Evolutionary conservation across 495 filamentous ascomycete genomes (phyloP), one percentile per base, ranked within the genome.

Genomic region (Lasiosphaeria miniovina): DNA sequence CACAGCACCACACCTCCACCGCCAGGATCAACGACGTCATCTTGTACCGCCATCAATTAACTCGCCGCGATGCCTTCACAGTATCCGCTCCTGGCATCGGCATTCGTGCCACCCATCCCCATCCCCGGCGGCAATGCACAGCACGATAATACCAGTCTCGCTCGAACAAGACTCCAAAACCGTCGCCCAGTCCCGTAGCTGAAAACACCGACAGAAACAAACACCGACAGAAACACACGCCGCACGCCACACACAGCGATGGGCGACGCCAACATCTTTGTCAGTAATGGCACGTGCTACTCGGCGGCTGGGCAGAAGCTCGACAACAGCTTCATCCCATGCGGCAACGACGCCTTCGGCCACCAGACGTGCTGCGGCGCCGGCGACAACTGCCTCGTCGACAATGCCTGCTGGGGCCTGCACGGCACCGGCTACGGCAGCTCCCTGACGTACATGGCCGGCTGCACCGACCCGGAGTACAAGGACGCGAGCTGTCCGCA

Each of bases 261-360:
- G 63, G 45, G 59, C 38, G 45, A 35, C n/a, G 36, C 35, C n/a
- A 61, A 69, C 48, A 69, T 67, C 35, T 54, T 61, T 6, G 36
- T 69, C 53, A 65, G 61, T 49, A 69, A 67, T 49, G 67, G 67
- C 50, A 69, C 67, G 4, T 69, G 67, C 54, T 69, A 69, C 51
- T 56, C 58, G 3, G 58, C 59, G 6, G 52, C 67, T 1, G 67
- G 67, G 9, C 48, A 63, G n/a, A 59, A 59, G 52, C 55, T 69
- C 4, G 57, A 67, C 55, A 41, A 36, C 12, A 63, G 57, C 65
- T 67, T 69, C 57, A 65, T 69, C 51, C 67, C 65, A 0, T 69
- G 67, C 41, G 67, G 67, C 9, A 69, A 69, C 41, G 61, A 43
- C n/a, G 64, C 62, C 14, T 63, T 59, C 33, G 67, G 67, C 14